Evolutionary conservation across 2,329 filamentous ascomycete species (phyloP), one percentile per base, ranked within the genome.

Genomic region (Arthrobotrys pseudoclavata): DNA sequence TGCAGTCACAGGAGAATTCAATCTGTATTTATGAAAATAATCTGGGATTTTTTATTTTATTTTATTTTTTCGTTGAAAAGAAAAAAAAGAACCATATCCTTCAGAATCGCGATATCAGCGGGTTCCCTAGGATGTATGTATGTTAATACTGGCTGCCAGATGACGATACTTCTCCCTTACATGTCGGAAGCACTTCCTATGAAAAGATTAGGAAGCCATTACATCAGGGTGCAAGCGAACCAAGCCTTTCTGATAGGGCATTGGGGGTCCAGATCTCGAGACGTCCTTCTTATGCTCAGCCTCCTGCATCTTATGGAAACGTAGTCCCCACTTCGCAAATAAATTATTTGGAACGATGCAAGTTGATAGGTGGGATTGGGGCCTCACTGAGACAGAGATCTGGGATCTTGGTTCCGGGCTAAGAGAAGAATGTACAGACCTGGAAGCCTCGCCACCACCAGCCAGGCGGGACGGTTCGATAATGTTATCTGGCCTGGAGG

Each of bases 391-490:
- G 63, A 69, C 70, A 69, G 4, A 45, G 47, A 76, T 69, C 64
- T 57, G 57, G 72, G 48, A 61, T 47, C 29, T 50, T 34, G 37
- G 26, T 31, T 37, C 63, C 62, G 40, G 37, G 15, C 71, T 64
- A 76, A 76, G 69, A 20, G 61, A 60, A 66, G 12, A 63, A n/a
- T 40, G 15, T 24, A 48, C 37, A 45, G 31, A 4, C 57, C 45
- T 47, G 26, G 55, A 31, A 57, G 48, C 52, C 22, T 63, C 22
- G 29, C 29, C n/a, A 48, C 48, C 53, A 57, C 52, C 55, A 60
- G 55, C 24, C 24, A 45, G 60, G 40, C 64, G 66, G 60, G 72
- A 61, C 60, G 66, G 60, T 64, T 66, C 60, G 72, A 70, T 66
- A 76, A 61, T 69, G 50, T 18, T 53, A 64, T 55, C 45, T 47